Conservation (phyloP, 371 early-diverging fungal genomes). For the Rhizopus stolonifer region DNA sequence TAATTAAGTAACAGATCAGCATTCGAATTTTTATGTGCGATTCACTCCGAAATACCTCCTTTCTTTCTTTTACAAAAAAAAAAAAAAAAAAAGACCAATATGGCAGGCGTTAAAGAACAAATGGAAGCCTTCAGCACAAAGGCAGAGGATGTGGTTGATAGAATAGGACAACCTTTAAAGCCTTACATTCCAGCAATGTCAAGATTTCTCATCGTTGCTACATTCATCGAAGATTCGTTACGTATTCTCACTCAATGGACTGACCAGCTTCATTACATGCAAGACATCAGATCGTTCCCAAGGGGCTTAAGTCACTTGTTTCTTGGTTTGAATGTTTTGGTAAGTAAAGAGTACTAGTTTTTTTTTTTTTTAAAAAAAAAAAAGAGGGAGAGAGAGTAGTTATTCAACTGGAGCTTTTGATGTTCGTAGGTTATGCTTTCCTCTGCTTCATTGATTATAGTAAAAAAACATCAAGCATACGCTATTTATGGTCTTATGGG, state of each 20-base stretch:
- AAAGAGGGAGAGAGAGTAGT: background rate
- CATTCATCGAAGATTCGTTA: constrained; percentile 93
- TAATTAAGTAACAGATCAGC: constrained; percentile 11
- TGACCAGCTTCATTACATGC: constrained; percentile 84
- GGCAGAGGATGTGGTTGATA: constrained; percentile 78
- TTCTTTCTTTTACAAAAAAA: constrained; percentile 1
- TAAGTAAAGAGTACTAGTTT: constrained; percentile 38
- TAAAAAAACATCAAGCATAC: constrained; percentile 72
- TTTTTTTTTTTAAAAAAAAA: too few relatives aligned
- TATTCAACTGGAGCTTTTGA: background rate
- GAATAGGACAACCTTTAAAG: constrained; percentile 78
- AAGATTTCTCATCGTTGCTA: constrained; percentile 90
- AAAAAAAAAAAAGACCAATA: constrained; percentile 1
- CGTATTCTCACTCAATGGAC: constrained; percentile 86
- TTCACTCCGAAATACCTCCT: background rate
- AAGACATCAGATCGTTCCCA: constrained; percentile 77
- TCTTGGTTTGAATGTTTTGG: constrained; percentile 73
- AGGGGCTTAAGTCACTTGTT: constrained; percentile 80
- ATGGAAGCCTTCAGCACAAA: constrained; percentile 41
- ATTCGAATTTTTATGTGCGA: background rate
- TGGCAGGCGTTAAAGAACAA: constrained; percentile 31
- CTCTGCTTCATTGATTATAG: constrained; percentile 78
- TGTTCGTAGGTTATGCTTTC: constrained; percentile 80
- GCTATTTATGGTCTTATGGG: constrained; percentile 80
- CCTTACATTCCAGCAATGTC: constrained; percentile 90